These are phyloP conservation scores for Lomentospora prolificans DNA, from an alignment of 2,329 filamentous ascomycete genomes.

Conservation along the genomic window DNA sequence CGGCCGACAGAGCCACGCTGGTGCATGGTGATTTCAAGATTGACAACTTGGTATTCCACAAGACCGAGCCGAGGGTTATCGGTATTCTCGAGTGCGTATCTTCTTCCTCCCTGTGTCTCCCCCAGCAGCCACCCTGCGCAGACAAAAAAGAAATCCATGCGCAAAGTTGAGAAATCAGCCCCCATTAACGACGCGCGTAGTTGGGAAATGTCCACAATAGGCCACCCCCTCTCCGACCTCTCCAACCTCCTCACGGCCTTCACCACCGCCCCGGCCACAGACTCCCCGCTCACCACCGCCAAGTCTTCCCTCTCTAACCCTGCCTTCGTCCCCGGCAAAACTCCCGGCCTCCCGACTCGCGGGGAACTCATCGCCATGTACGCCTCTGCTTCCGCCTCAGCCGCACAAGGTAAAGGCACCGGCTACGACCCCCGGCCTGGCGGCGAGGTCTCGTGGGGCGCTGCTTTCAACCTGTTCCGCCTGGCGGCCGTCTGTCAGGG, in stretches of 20 bases:
- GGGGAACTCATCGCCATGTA: conserved; percentile 33
- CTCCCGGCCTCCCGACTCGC: conserved; percentile 49
- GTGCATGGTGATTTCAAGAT: conserved; percentile 98
- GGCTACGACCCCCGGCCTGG: conserved; percentile 57
- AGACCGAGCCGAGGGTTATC: conserved; percentile 77
- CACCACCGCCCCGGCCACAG: conserved; percentile 22
- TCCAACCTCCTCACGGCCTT: conserved; percentile 57
- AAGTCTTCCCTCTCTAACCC: conserved; percentile 15
- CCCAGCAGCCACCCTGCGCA: neutral
- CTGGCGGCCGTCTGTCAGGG: conserved; percentile 64
- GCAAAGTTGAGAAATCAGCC: too few species aligned
- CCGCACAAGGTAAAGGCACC: conserved; percentile 28
- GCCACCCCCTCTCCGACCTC: conserved; percentile 88
- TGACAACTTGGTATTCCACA: conserved; percentile 82
- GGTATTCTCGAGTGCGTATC: conserved; percentile 70
- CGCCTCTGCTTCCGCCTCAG: conserved; percentile 11
- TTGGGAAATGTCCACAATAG: conserved; percentile 98
- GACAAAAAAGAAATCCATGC: neutral
- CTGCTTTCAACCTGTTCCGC: conserved; percentile 53
- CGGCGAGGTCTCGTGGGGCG: conserved; percentile 48
- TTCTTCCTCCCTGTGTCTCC: neutral
- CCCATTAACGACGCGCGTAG: conserved; percentile 23
- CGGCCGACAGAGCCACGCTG: conserved; percentile 65
- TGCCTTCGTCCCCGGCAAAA: conserved; percentile 52
- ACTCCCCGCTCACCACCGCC: conserved; percentile 13